Percentiles rank a stretch among this genome's conserved stretches.
Conservation (phyloP, 768 basidiomycete genomes). For the Lactifluus pinguis region DNA sequence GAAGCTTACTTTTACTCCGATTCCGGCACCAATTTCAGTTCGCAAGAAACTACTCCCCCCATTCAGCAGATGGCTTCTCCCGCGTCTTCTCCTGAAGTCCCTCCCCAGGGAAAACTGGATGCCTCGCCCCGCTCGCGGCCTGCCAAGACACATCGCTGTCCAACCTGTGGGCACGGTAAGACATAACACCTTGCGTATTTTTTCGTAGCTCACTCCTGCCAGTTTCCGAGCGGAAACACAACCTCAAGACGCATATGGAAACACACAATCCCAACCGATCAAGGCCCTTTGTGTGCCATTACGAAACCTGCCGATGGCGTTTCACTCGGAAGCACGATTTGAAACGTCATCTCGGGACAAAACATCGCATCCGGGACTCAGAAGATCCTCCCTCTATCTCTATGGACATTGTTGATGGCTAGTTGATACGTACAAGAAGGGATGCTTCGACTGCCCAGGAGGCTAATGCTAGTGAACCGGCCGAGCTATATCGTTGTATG, state of each 20-base stretch:
- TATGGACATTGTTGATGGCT: slow-evolving; percentile 2
- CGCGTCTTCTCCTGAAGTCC: slow-evolving; percentile 33
- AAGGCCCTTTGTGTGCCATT: slow-evolving; percentile 84
- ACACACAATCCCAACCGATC: slow-evolving; percentile 89
- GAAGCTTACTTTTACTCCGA: neutral
- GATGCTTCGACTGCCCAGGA: slow-evolving; percentile 17
- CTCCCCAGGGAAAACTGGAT: slow-evolving; percentile 24
- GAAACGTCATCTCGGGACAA: slow-evolving; percentile 79
- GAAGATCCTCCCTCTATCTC: no score
- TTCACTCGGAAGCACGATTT: slow-evolving; percentile 94
- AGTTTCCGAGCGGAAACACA: slow-evolving; percentile 91
- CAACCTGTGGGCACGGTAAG: slow-evolving; percentile 65
- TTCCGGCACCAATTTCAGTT: no score
- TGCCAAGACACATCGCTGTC: slow-evolving; percentile 72
- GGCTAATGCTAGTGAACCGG: slow-evolving; percentile 31
- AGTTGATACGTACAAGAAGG: slow-evolving; percentile 22
- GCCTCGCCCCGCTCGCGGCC: slow-evolving; percentile 37
- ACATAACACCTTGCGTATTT: slow-evolving; percentile 9
- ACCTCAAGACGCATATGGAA: slow-evolving; percentile 90
- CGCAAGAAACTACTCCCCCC: slow-evolving; percentile 28
- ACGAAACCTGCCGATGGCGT: slow-evolving; percentile 63
- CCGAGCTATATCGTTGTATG: neutral
- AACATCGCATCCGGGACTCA: slow-evolving; percentile 36
- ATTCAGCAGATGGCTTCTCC: slow-evolving; percentile 31
- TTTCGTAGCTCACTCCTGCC: slow-evolving; percentile 15